Conservation (phyloP, 2,329 filamentous ascomycete genomes). For the Fusarium lateritium region DNA sequence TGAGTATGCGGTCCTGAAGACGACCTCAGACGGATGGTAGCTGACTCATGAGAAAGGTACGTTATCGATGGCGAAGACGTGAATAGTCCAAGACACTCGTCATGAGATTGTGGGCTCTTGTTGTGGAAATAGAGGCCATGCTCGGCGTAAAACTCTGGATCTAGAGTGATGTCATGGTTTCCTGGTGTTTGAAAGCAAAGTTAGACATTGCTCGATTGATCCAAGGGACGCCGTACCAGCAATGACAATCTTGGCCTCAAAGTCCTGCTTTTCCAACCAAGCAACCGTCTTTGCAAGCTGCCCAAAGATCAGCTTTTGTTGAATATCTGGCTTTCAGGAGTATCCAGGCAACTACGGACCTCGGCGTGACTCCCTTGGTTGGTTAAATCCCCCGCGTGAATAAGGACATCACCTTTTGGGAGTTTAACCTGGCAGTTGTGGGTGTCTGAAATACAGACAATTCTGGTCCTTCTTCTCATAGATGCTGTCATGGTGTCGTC, state of each 20-base stretch:
- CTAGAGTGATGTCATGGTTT: slow-evolving; percentile 83
- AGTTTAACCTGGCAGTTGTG: slow-evolving; percentile 77
- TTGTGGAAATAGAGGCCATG: slow-evolving; percentile 71
- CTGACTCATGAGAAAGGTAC: slow-evolving; percentile 74
- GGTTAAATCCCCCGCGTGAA: slow-evolving; percentile 83
- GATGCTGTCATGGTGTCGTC: slow-evolving; percentile 32
- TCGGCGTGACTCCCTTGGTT: slow-evolving; percentile 77
- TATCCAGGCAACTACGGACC: slow-evolving; percentile 50
- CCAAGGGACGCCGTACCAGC: slow-evolving; percentile 65
- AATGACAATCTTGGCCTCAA: slow-evolving; percentile 79
- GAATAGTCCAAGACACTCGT: slow-evolving; percentile 69
- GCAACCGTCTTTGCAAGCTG: slow-evolving; percentile 71
- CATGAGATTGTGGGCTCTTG: slow-evolving; percentile 66
- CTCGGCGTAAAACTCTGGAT: slow-evolving; percentile 71
- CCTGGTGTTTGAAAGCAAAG: slow-evolving; percentile 59
- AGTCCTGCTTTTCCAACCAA: slow-evolving; percentile 78
- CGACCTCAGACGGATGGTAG: slow-evolving; percentile 67
- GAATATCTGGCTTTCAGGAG: not conserved
- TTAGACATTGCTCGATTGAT: slow-evolving; percentile 18
- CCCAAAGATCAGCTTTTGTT: slow-evolving; percentile 18
- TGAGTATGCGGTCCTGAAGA: slow-evolving; percentile 68
- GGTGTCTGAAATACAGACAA: slow-evolving; percentile 84
- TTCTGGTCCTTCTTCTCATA: slow-evolving; percentile 66
- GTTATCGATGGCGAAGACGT: slow-evolving; percentile 69
- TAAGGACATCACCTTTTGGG: slow-evolving; percentile 79